Base-by-base conservation (phyloP, 2,329 filamentous ascomycete genomes). In the Arthrobotrys conoides region DNA sequence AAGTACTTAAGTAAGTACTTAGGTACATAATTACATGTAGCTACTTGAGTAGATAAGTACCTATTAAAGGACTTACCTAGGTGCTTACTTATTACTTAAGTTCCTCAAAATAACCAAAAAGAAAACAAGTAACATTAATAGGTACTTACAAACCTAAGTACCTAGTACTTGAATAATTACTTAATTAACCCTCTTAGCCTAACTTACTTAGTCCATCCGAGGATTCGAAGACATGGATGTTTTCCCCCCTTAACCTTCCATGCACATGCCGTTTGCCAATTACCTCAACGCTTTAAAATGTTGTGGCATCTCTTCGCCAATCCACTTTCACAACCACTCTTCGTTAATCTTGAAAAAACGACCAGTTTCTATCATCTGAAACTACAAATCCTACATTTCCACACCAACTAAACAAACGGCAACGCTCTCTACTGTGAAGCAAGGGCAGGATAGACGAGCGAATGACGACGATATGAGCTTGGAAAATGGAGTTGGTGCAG, bases 381-480 rank as follows among this genome's bases (percentile, higher is more conserved):
- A 22, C 33, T 16, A 38, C 53, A 8, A 59, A n/a, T 22, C 53
- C 53, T 12, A 0, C n/a, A 38, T 22, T 12, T 27, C 12, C 30
- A 27, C 20, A 38, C 14, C 10, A 20, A 20, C 12, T n/a, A n/a
- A n/a, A n/a, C n/a, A 61, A 27, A 20, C 27, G 20, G 57, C 57
- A 20, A 27, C 36, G 10, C 36, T 61, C 20, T 61, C 12, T 20
- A n/a, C 36, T 27, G 33, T n/a, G 14, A 59, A 44, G 22, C 49
- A 18, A 49, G 38, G 51, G 38, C n/a, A 38, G 41, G 5, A 27
- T 24, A 44, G 20, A 10, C 24, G 20, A 69, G 24, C 66, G 51
- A 59, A 59, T 59, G 51, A 22, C 38, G 66, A 69, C 51, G 65
- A 68, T 41, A 69, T 69, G 66, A 69, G 5, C 51, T 18, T 69